phyloP scores from a whole-genome alignment of 2,329 filamentous ascomycete species.

The Aotearoamyces nothofagi region DNA sequence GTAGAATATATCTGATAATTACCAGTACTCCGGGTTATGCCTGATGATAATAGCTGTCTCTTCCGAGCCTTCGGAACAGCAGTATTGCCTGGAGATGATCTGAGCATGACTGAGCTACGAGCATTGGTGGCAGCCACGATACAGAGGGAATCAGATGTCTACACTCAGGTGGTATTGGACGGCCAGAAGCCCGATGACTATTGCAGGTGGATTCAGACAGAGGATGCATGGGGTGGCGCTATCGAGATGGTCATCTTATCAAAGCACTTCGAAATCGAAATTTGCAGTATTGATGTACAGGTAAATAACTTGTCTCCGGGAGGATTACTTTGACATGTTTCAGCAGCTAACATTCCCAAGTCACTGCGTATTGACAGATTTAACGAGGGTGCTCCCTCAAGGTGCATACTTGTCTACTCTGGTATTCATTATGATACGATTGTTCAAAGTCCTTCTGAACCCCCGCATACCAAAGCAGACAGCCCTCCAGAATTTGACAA shows the following conservation, averaged over 20 bases:
- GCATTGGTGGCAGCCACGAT: conserved; percentile 69
- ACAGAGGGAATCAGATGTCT: conserved; percentile 54
- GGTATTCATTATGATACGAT: conserved; percentile 91
- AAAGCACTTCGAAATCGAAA: conserved; percentile 72
- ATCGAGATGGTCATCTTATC: conserved; percentile 82
- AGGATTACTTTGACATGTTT: not conserved
- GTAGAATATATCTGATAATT: not conserved
- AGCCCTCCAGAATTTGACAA: conserved; percentile 62
- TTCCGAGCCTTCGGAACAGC: conserved; percentile 80
- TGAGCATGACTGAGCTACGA: conserved; percentile 57
- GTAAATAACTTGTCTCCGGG: too few species aligned
- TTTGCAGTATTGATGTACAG: conserved; percentile 70
- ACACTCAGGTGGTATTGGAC: conserved; percentile 64
- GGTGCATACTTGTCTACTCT: conserved; percentile 76
- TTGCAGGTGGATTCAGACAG: conserved; percentile 64
- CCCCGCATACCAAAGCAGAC: conserved; percentile 36
- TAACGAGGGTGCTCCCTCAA: conserved; percentile 50
- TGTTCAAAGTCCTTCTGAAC: conserved; percentile 51
- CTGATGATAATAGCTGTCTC: conserved; percentile 89
- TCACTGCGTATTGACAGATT: conserved; percentile 55
- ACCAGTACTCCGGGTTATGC: conserved; percentile 77
- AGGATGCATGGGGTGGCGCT: conserved; percentile 77
- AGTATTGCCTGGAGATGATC: conserved; percentile 44
- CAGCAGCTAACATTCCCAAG: conserved; percentile 20
- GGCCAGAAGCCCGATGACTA: conserved; percentile 56